These are phyloP conservation scores for Cryptococcus amylolentus DNA, from an alignment of 1,284 basidiomycete species.

Conservation along the genomic window DNA sequence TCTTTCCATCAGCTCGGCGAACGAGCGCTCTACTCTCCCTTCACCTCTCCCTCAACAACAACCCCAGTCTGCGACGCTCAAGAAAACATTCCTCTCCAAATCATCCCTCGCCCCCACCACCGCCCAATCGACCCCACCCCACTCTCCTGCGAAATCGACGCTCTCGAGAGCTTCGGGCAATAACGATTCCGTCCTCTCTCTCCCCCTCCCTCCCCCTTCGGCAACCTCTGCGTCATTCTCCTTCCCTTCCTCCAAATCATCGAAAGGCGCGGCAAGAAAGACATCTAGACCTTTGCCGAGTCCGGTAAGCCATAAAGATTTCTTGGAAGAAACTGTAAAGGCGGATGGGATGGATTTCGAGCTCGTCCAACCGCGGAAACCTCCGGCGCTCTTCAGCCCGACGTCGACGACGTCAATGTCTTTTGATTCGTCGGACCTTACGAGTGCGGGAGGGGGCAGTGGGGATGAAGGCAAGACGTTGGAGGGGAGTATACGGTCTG, in stretches of 20 bases:
- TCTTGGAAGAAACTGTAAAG: slow-evolving; percentile 40
- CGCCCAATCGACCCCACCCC: slow-evolving; percentile 4
- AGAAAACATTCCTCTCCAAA: slow-evolving; percentile 18
- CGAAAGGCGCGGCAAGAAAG: slow-evolving; percentile 21
- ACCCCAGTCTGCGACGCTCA: slow-evolving; percentile 6
- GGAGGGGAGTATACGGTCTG: not conserved
- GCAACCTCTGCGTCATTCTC: slow-evolving; percentile 23
- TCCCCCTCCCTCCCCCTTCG: slow-evolving; percentile 10
- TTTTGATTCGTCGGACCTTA: not conserved
- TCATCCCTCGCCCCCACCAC: slow-evolving; percentile 6
- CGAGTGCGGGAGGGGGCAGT: not conserved
- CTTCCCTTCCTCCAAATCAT: not conserved
- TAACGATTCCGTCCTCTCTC: slow-evolving; percentile 14
- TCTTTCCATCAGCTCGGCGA: slow-evolving; percentile 9
- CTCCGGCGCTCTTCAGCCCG: not conserved
- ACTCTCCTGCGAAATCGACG: slow-evolving; percentile 3
- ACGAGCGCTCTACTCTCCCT: not conserved
- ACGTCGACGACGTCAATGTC: not conserved
- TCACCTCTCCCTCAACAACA: slow-evolving; percentile 3
- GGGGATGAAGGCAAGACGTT: not conserved
- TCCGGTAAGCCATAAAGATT: slow-evolving; percentile 44
- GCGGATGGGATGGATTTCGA: slow-evolving; percentile 48
- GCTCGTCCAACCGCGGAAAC: slow-evolving; percentile 40
- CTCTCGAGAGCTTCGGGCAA: not conserved
- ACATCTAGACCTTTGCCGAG: slow-evolving; percentile 15